Base-by-base conservation (phyloP, 306 rosid genomes). In the Vigna reflexopilosa region DNA sequence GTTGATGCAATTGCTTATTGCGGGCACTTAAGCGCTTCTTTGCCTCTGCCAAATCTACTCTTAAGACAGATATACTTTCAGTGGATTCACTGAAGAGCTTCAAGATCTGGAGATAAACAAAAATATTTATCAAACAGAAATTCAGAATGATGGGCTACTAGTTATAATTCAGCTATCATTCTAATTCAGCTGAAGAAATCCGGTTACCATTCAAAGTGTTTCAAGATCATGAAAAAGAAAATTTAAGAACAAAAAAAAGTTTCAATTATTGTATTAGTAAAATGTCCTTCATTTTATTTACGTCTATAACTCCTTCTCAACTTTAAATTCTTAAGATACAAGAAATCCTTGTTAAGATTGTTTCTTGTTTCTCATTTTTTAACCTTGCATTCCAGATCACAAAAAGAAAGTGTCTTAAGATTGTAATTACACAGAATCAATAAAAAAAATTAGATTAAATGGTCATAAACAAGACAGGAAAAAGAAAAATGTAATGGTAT, bases 61-160 rank as follows among this genome's bases (percentile, higher is more conserved):
- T 96, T 72, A 96, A 73, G 82, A 86, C 92, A 59, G 80, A 69
- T 66, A 96, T 65, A 80, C 91, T 87, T 81, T 90, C 98, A 52
- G 99, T 86, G 78, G 99, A 96, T 82, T 96, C 97, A 54, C 98
- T 91, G 87, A 96, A 96, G 83, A 96, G 89, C 80, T 91, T 90
- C 93, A 96, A 85, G 86, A 96, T 96, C 99, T 96, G 91, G 65
- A 86, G 73, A 67, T 75, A 81, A 80, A 67, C 50, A 71, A 81
- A 71, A 50, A 72, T 24, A 72, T 44, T 45, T 75, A 55, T 52
- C 36, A 83, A 71, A 61, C 32, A 38, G 15, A 58, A 69, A 36
- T 56, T 71, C 26, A 77, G 51, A 75, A 28, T 70, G 62, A 67
- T 70, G 12, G 9, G 34, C 42, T 61, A 61, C 11, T 45, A 77